Evolutionary conservation across 208 protist genomes (phyloP).

Genomic region (Lotmaria passim): DNA sequence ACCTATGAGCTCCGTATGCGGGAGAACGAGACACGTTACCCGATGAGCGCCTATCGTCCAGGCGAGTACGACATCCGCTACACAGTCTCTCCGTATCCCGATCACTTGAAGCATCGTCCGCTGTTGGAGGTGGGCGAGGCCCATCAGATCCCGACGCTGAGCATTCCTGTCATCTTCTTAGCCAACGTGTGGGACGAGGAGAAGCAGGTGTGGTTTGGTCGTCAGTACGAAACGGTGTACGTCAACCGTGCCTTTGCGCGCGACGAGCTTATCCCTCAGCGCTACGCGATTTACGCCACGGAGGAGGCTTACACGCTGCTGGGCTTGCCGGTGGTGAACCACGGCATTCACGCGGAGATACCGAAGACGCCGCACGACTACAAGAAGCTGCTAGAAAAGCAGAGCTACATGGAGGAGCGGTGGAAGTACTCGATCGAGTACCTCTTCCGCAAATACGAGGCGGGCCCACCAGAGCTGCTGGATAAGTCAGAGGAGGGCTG

Average conservation of each 20-base stretch:
- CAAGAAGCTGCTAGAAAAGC: slow-evolving; percentile 83
- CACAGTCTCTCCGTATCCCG: slow-evolving; percentile 74
- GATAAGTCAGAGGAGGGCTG: slow-evolving; percentile 71
- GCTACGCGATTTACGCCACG: slow-evolving; percentile 90
- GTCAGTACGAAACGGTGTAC: slow-evolving; percentile 88
- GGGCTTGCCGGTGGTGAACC: slow-evolving; percentile 78
- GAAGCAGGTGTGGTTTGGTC: slow-evolving; percentile 71
- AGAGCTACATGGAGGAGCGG: slow-evolving; percentile 87
- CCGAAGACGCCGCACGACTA: slow-evolving; percentile 81
- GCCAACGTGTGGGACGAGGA: slow-evolving; percentile 83
- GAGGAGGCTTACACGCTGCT: slow-evolving; percentile 83
- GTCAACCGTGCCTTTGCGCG: slow-evolving; percentile 68
- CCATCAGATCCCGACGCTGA: slow-evolving; percentile 69
- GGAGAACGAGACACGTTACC: slow-evolving; percentile 87
- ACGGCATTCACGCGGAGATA: slow-evolving; percentile 83
- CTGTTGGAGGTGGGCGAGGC: slow-evolving; percentile 89
- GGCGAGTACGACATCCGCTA: slow-evolving; percentile 92
- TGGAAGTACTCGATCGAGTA: slow-evolving; percentile 93
- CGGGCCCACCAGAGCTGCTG: slow-evolving; percentile 78
- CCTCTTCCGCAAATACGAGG: slow-evolving; percentile 87
- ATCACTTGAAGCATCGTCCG: slow-evolving; percentile 70
- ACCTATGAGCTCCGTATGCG: slow-evolving; percentile 79
- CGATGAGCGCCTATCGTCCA: slow-evolving; percentile 66
- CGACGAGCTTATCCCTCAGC: slow-evolving; percentile 84
- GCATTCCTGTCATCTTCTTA: slow-evolving; percentile 86